Base-by-base conservation (phyloP, 306 rosid species). In the Castanea mollissima region DNA sequence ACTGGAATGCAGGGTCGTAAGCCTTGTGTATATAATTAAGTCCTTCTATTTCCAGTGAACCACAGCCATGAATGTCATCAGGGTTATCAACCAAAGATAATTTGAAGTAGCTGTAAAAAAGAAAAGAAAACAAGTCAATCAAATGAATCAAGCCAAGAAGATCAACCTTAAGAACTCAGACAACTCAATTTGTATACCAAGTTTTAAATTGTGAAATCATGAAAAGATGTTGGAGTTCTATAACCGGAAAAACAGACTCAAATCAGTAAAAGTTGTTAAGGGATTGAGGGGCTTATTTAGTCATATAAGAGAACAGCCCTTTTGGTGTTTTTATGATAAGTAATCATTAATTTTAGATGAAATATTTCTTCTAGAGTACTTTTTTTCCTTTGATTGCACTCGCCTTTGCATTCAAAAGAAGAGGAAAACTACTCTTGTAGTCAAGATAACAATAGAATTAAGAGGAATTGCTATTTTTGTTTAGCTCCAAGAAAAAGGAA, bases 51-150 rank as follows among this genome's bases (percentile, higher is more conserved):
- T 74, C 85, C 77, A 14, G 44, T 46, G 75, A 52, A 85, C 19
- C 80, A 71, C 74, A 29, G 79, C 69, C 79, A 84, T 34, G 69
- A 71, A 74, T 78, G 79, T 63, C 75, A 68, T 57, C 71, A 84
- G 34, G 81, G 83, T 51, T 19, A 77, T 64, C 83, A 75, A 5
- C 86, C 88, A 81, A 75, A 79, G 32, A 41, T 23, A 23, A 23
- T 23, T 77, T 10, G 89, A 80, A 83, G 82, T 56, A 79, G 72
- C 97, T 90, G 93, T 55, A 46, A 73, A 76, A 35, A 34, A 34
- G 1, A 34, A 16, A 8, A 74, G 31, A 62, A 67, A 54, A 59
- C 1, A 41, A 13, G 76, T 51, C 4, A 57, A 57, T 5, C 52
- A 52, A 74, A 20, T 44, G 68, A 54, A 68, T 76, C 58, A 65